These are phyloP conservation scores for Micractinium sp. DNA, from an alignment of 139 green algal genomes.

Conservation along the genomic window DNA sequence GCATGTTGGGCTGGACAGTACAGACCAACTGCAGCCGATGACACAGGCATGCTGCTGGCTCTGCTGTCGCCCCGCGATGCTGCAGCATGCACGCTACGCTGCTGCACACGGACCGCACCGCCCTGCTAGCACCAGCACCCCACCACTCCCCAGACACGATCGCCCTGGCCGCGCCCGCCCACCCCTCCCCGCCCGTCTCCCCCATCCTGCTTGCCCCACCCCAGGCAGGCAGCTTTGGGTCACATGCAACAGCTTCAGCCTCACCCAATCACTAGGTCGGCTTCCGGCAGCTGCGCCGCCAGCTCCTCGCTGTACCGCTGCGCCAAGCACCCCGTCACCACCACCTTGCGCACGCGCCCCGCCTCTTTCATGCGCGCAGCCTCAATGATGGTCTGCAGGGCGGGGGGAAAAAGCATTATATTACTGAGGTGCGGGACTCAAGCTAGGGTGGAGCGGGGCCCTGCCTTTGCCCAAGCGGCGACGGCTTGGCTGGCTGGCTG, in stretches of 20 bases:
- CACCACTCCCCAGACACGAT: background rate
- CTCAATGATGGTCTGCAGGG: constrained; percentile 81
- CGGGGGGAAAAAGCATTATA: background rate
- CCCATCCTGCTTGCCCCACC: background rate
- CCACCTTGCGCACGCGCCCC: constrained; percentile 64
- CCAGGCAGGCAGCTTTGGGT: background rate
- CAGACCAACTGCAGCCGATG: too few species aligned
- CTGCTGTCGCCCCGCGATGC: too few species aligned
- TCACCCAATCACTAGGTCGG: constrained; percentile 81
- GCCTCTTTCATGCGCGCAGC: constrained; percentile 75
- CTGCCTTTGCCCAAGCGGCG: background rate
- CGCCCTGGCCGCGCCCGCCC: background rate
- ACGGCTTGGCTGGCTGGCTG: background rate
- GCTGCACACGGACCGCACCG: background rate
- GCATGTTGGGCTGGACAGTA: too few species aligned
- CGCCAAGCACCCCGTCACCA: constrained; percentile 92
- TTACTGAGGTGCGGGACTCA: background rate
- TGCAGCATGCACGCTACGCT: background rate
- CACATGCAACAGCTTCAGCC: background rate
- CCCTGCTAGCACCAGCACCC: background rate
- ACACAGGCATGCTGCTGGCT: too few species aligned
- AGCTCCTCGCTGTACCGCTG: constrained; percentile 86
- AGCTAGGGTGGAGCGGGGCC: background rate
- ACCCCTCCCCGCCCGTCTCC: too few species aligned
- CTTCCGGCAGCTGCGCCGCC: constrained; percentile 82